A percentile compares a stretch with the other conserved stretches of the same genome.
phyloP scores from a whole-genome alignment of 805 yeast species.

The Candida adriatica region DNA sequence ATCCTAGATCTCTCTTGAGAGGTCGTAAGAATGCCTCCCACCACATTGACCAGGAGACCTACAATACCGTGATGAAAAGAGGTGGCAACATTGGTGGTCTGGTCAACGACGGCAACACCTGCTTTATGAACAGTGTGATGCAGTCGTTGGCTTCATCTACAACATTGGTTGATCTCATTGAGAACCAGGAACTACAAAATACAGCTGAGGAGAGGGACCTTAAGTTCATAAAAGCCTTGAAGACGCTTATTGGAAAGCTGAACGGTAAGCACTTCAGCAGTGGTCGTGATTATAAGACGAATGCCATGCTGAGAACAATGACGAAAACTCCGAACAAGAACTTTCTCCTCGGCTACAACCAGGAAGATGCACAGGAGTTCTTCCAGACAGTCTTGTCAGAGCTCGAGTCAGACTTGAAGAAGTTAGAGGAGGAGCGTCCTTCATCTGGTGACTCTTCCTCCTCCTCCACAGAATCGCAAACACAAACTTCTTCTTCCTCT shows the following conservation, averaged over 20 bases:
- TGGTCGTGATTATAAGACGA: conserved; percentile 55
- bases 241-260: conserved; percentile 44
- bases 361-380: conserved; percentile 95
- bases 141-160: conserved; percentile 76
- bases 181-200: conserved; percentile 27
- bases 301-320: conserved; percentile 55
- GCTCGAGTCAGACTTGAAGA: conserved; percentile 51
- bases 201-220: conserved; percentile 21
- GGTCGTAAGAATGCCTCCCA: background rate
- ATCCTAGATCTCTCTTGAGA: background rate
- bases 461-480: conserved; percentile 5
- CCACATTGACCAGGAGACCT: conserved; percentile 10
- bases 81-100: conserved; percentile 85
- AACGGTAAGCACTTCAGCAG: conserved; percentile 48
- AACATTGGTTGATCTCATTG: conserved; percentile 49
- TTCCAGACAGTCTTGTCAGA: conserved; percentile 72
- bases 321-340: conserved; percentile 73
- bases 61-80: conserved; percentile 36
- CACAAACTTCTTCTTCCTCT: conserved; percentile 8
- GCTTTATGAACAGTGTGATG: conserved; percentile 88
- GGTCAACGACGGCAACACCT: conserved; percentile 86
- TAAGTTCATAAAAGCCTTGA: conserved; percentile 48
- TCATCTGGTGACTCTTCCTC: conserved; percentile 1
- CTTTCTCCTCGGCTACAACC: conserved; percentile 78
- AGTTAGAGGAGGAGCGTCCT: conserved; percentile 14